phyloP scores from a whole-genome alignment of 2,329 filamentous ascomycete genomes.

The Trichoderma cornu-damae region DNA sequence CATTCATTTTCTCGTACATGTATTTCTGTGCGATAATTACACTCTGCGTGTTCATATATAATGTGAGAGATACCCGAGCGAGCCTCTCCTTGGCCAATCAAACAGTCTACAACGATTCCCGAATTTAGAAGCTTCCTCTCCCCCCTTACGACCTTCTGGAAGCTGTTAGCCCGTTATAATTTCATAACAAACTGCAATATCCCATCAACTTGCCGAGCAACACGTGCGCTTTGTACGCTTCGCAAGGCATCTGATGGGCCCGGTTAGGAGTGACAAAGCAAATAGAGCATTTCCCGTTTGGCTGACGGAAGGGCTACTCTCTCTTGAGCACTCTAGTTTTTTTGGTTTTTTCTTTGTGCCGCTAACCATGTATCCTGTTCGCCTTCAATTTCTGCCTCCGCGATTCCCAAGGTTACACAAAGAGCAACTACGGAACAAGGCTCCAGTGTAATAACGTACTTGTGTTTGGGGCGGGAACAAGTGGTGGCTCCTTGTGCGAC shows the following conservation, averaged over 20 bases:
- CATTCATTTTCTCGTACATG: background rate
- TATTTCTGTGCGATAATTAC: background rate
- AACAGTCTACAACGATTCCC: background rate
- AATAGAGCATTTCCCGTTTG: conserved; percentile 7
- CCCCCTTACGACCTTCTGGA: background rate
- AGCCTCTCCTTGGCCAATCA: background rate
- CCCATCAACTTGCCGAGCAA: background rate
- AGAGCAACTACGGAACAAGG: background rate
- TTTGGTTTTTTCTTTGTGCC: background rate
- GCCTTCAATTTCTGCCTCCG: background rate
- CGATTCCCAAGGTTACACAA: conserved; percentile 5
- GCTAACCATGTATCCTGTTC: conserved; percentile 3
- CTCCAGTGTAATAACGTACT: background rate
- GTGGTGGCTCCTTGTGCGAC: conserved; percentile 3
- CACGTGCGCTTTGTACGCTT: background rate
- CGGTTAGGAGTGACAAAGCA: background rate
- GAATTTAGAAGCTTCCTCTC: background rate
- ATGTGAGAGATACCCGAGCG: background rate
- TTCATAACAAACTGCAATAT: conserved; percentile 10
- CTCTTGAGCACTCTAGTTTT: background rate
- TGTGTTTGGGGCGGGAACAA: background rate
- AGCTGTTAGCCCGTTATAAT: background rate
- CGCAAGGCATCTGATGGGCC: background rate
- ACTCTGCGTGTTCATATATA: background rate
- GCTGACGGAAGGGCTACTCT: background rate